Evolutionary conservation across 495 filamentous ascomycete species (phyloP).

Genomic region (Parachaetomium inaequale): DNA sequence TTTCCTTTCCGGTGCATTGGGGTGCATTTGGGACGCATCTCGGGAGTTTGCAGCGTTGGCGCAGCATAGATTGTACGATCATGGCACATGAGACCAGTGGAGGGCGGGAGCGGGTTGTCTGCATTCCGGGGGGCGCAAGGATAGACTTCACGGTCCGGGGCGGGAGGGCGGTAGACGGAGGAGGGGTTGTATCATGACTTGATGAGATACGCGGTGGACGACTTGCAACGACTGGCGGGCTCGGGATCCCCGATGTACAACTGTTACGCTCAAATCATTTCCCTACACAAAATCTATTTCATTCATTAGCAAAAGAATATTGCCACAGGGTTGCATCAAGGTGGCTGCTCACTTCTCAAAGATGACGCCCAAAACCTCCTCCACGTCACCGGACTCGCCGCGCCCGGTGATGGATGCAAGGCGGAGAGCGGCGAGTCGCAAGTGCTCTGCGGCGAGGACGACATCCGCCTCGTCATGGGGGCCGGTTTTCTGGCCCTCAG

Average conservation of each 20-base stretch:
- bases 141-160: slow-evolving; percentile 10
- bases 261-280: slow-evolving; percentile 25
- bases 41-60: neutral
- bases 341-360: slow-evolving; percentile 81
- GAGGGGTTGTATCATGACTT: neutral
- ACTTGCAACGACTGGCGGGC: neutral
- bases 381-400: slow-evolving; percentile 85
- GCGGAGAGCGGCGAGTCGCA: slow-evolving; percentile 75
- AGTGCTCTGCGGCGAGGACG: slow-evolving; percentile 88
- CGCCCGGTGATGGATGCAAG: slow-evolving; percentile 84
- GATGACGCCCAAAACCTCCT: slow-evolving; percentile 94
- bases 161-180: neutral
- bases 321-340: neutral
- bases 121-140: neutral
- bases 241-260: slow-evolving; percentile 11
- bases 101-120: neutral
- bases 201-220: neutral
- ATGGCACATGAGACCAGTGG: neutral
- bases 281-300: slow-evolving; percentile 33
- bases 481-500: slow-evolving; percentile 31
- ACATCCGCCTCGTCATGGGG: slow-evolving; percentile 52
- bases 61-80: slow-evolving; percentile 4
- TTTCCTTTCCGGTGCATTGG: slow-evolving; percentile 1
- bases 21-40: neutral
- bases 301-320: neutral